Conservation (phyloP, 1,139 yeast genomes). For the Diutina catenulata region DNA sequence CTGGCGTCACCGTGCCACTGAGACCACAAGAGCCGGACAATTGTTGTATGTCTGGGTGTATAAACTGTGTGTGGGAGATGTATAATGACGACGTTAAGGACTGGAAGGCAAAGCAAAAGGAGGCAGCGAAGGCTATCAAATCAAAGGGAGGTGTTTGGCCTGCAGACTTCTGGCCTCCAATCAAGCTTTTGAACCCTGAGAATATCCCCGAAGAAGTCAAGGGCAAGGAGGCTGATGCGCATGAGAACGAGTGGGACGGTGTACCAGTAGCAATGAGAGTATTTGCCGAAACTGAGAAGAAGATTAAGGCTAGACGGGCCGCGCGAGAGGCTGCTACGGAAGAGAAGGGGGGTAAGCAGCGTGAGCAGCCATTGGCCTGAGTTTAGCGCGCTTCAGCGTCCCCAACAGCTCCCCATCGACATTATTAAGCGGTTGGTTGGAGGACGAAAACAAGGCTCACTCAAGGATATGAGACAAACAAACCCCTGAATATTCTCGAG, state of each 20-base stretch:
- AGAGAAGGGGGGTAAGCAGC: no score
- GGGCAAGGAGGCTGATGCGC: constrained; percentile 20
- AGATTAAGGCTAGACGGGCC: constrained; percentile 42
- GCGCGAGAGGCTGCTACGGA: no score
- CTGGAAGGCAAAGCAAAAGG: constrained; percentile 51
- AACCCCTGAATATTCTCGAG: no score
- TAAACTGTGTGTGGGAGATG: constrained; percentile 93
- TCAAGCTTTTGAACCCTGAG: constrained; percentile 17
- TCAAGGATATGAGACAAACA: no score
- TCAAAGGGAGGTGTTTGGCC: constrained; percentile 64
- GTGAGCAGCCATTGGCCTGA: no score
- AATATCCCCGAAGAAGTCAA: constrained; percentile 19
- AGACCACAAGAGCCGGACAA: constrained; percentile 85
- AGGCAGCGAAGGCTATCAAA: constrained; percentile 50
- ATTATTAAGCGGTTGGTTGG: no score
- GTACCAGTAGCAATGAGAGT: constrained; percentile 70
- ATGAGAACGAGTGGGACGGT: no score
- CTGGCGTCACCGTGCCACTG: constrained; percentile 68
- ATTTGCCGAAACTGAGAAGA: constrained; percentile 74
- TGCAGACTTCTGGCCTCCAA: constrained; percentile 62
- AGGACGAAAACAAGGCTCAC: no score
- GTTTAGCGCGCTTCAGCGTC: no score
- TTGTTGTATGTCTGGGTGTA: constrained; percentile 96
- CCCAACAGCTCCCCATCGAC: no score
- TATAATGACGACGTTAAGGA: constrained; percentile 79